Percentiles rank a stretch among this genome's conserved stretches.
Evolutionary conservation across 768 basidiomycete genomes (phyloP).

Genomic region (Termitomyces sp.): DNA sequence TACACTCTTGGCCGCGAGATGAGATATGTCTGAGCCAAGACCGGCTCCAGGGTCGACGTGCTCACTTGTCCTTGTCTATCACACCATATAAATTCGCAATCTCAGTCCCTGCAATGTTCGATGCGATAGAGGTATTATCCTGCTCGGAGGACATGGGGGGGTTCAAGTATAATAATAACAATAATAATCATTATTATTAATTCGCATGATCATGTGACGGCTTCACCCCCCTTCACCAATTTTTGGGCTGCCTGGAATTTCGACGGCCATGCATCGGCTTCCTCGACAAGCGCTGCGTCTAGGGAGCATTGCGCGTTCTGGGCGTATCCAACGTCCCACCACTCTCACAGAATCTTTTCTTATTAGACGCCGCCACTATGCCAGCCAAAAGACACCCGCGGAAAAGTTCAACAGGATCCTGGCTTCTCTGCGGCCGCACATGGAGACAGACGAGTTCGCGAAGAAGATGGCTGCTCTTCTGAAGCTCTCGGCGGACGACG

Average conservation of each 20-base stretch:
- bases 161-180: background rate
- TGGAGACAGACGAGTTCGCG: background rate
- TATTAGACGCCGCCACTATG: constrained; percentile 11
- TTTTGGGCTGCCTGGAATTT: constrained; percentile 4
- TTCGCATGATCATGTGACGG: constrained; percentile 9
- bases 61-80: constrained; percentile 68
- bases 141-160: constrained; percentile 6
- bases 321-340: constrained; percentile 18
- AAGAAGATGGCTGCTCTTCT: background rate
- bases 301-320: constrained; percentile 20
- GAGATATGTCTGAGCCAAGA: constrained; percentile 12
- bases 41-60: constrained; percentile 2
- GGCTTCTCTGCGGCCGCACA: background rate
- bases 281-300: constrained; percentile 13
- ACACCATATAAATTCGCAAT: constrained; percentile 49
- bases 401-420: constrained; percentile 16
- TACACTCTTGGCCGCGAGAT: constrained; percentile 57
- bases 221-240: too few relatives aligned
- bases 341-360: background rate
- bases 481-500: background rate
- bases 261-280: constrained; percentile 17
- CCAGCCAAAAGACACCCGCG: constrained; percentile 2
- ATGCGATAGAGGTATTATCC: constrained; percentile 30
- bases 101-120: constrained; percentile 41
- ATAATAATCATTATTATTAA: background rate